phyloP scores from a whole-genome alignment of 1,284 basidiomycete species.

The Cryptococcus hybrid region DNA sequence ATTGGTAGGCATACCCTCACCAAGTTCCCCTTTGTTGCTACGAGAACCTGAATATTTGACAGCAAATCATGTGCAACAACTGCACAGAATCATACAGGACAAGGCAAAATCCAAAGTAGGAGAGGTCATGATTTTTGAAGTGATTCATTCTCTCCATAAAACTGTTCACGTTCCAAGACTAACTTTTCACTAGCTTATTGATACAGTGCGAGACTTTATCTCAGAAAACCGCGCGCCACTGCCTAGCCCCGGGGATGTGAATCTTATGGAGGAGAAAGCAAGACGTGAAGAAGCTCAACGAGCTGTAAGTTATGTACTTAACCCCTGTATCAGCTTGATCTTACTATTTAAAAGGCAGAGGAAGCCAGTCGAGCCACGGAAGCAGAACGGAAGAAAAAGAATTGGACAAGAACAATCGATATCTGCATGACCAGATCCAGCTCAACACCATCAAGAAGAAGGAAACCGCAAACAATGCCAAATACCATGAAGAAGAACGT shows the following conservation, averaged over 20 bases:
- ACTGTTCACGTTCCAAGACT: neutral
- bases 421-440: conserved; percentile 40
- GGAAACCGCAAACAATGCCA: conserved; percentile 25
- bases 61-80: conserved; percentile 31
- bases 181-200: conserved; percentile 44
- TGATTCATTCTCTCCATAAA: conserved; percentile 14
- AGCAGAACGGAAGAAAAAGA: conserved; percentile 26
- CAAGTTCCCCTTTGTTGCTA: conserved; percentile 38
- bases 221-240: conserved; percentile 42
- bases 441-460: conserved; percentile 38
- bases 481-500: conserved; percentile 27
- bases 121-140: conserved; percentile 47
- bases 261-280: conserved; percentile 49
- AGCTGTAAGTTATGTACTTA: conserved; percentile 30
- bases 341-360: conserved; percentile 25
- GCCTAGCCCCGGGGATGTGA: conserved; percentile 38
- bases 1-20: conserved; percentile 37
- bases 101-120: conserved; percentile 38
- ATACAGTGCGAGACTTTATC: conserved; percentile 41
- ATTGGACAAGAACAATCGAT: conserved; percentile 32
- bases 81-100: conserved; percentile 39
- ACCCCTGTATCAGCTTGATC: neutral
- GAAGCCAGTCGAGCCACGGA: conserved; percentile 27
- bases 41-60: conserved; percentile 38
- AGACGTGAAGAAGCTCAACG: conserved; percentile 45